Conservation (phyloP, 163 green algal genomes). For the Scenedesmus sp. region DNA sequence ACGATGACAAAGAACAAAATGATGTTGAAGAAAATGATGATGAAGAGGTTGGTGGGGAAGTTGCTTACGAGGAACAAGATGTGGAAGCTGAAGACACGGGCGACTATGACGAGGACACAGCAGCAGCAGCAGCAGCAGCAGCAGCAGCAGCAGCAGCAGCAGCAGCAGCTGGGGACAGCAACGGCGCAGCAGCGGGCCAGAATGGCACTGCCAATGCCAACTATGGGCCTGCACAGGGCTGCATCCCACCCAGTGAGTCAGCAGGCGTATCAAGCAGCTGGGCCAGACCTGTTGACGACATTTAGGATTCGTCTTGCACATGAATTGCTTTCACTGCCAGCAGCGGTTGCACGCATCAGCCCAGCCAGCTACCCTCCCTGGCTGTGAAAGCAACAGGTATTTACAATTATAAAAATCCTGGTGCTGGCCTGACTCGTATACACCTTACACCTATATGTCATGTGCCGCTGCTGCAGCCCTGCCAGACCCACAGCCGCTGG, state of each 20-base stretch:
- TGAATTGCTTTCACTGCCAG: no score
- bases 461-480: slow-evolving; percentile 16
- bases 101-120: neutral
- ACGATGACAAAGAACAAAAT: neutral
- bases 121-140: neutral
- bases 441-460: no score
- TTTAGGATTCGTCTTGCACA: no score
- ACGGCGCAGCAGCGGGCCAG: neutral
- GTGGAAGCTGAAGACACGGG: neutral
- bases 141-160: neutral
- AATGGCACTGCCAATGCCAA: neutral
- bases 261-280: neutral
- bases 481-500: slow-evolving; percentile 12
- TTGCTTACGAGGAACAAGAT: neutral
- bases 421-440: neutral
- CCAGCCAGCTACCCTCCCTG: neutral
- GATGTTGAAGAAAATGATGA: neutral
- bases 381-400: no score
- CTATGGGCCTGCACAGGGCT: slow-evolving; percentile 34
- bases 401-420: neutral
- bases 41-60: neutral
- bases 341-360: neutral
- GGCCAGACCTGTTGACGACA: no score
- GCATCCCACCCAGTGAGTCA: slow-evolving; percentile 37
- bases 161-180: neutral